A percentile compares a stretch with the other conserved stretches of the same genome.
Conservation (phyloP, 108 stramenopile genomes). For the Skeletonema costatum region DNA sequence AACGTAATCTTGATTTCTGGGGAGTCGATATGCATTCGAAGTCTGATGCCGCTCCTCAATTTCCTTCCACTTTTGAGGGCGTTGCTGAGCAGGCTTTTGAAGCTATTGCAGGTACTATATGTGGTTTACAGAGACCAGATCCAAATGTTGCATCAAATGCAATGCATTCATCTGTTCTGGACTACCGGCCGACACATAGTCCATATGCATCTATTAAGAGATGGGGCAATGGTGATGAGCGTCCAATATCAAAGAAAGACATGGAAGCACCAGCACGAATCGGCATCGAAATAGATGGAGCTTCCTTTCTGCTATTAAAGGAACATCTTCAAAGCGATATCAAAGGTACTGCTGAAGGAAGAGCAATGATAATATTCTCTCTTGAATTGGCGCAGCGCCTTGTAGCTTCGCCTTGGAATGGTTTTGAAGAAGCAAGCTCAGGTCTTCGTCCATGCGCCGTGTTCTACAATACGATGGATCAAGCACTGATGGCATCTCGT, state of each 20-base stretch:
- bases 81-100: slow-evolving; percentile 62
- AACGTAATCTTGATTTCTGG: slow-evolving; percentile 46
- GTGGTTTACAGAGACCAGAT: slow-evolving; percentile 56
- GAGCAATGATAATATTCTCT: slow-evolving; percentile 52
- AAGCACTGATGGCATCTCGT: slow-evolving; percentile 60
- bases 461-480: slow-evolving; percentile 67
- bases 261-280: slow-evolving; percentile 49
- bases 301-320: slow-evolving; percentile 33
- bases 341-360: slow-evolving; percentile 30
- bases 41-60: slow-evolving; percentile 13
- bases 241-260: neutral
- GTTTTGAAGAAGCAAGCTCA: slow-evolving; percentile 24
- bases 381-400: slow-evolving; percentile 59
- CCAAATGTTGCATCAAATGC: slow-evolving; percentile 65
- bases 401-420: slow-evolving; percentile 33
- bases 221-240: slow-evolving; percentile 23
- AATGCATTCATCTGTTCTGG: slow-evolving; percentile 53
- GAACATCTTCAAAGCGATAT: neutral
- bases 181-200: slow-evolving; percentile 59
- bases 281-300: slow-evolving; percentile 78
- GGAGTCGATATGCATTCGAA: slow-evolving; percentile 26
- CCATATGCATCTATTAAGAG: slow-evolving; percentile 24
- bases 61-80: slow-evolving; percentile 52
- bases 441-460: slow-evolving; percentile 33
- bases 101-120: slow-evolving; percentile 63